Base-by-base conservation (phyloP, 345 rosid genomes). In the Conringia planisiliqua region DNA sequence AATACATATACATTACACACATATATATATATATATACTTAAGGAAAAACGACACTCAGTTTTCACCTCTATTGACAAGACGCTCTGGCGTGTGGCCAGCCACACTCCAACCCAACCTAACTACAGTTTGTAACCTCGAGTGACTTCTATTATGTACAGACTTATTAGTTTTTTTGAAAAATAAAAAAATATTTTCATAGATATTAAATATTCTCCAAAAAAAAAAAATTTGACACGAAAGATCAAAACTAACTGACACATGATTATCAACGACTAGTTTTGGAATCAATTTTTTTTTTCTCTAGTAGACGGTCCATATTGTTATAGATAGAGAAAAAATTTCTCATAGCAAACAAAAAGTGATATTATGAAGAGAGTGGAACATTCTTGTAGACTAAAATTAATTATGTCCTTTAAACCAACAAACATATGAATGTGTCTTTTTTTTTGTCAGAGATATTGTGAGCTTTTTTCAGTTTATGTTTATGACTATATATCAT, bases 41-140 rank as follows among this genome's bases (percentile, higher is more conserved):
- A n/a, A 18, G 5, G 26, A 55, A 17, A 75, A 75, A 68, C 69
- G 39, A 68, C 70, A 52, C 51, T 18, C 79, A 62, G 32, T 76
- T 76, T 69, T 75, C 70, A 62, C 6, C 39, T 68, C 50, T 22
- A 68, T 5, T 44, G 70, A 68, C 58, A 68, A 61, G 63, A 68
- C 70, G 57, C 46, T 51, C 29, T 75, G 47, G 55, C 69, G 68
- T 75, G 69, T 75, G 52, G 42, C 33, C 50, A 29, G 7, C 61
- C 27, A 39, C 72, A 74, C 67, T 74, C 72, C 32, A 62, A 5
- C 22, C 16, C 56, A 62, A 6, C 17, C 9, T 40, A 39, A 38
- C 61, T 51, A 62, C 42, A 18, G 52, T 51, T 36, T 27, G 47
- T 16, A 10, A 33, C 16, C 33, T 65, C 24, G 70, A 10, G 60